Base-by-base conservation (phyloP, 192 early-diverging fungal species). In the Backusella australiensis region DNA sequence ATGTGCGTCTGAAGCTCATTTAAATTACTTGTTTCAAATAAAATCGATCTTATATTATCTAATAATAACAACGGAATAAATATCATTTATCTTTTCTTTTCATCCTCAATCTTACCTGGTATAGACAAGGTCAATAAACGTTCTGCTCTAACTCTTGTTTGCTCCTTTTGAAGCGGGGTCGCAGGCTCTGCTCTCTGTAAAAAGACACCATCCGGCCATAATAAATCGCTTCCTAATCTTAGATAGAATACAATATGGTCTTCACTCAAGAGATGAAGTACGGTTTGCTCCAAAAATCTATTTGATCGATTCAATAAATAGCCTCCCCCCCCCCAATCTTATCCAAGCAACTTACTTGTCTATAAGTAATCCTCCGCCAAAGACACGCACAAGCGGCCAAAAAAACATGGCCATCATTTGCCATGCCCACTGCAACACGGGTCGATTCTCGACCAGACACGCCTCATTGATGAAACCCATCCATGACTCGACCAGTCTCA, bases 151-250 rank as follows among this genome's bases (percentile, higher is more conserved):
- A 81, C 77, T 2, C 86, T 78, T 35, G 81, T 80, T 34, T 81
- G 76, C 19, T 83, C 72, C 32, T 63, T 39, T 39, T 83, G 59
- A 66, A 81, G 75, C 76, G 76, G 82, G 71, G 78, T 88, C n/a
- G 36, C 71, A 67, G 63, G 77, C 72, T 72, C 80, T n/a, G 73
- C 80, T 44, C 83, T 74, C 21, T 73, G 80, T 23, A 85, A 77
- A n/a, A 84, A 81, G 0, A 74, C 77, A 0, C 85, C 85, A 8
- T 83, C 83, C 0, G 86, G 85, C 86, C 86, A 88, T 63, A 88
- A 53, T 32, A 85, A 77, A 15, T 84, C 83, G 17, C 86, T 76
- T 3, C 85, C 86, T 12, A 84, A 66, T 32, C 84, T 81, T 1
- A 88, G 74, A 46, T 88, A 88, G 70, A 79, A 82, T 11, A 86